Evolutionary conservation across 164 flowering plant genomes (phyloP), one percentile per base, ranked within the genome.

Genomic region (Chimonanthus praecox): DNA sequence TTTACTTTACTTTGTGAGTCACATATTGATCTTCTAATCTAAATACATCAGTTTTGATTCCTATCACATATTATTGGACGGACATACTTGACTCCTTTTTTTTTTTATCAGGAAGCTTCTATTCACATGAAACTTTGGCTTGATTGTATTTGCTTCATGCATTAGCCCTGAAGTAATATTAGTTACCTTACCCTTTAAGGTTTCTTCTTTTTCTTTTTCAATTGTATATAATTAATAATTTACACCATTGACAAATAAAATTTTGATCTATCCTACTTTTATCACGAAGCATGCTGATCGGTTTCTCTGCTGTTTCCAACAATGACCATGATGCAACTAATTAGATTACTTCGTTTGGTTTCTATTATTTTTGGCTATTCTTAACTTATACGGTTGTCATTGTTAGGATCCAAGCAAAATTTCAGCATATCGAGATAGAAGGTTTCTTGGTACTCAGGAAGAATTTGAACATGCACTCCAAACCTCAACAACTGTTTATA

Each of bases 401-500:
- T 71, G 47, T 64, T 79, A 93, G 99, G 99, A 95, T 79, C 94
- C 70, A 20, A 75, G 71, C 72, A 93, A 90, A 84, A 84, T 95
- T 71, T 95, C 99, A 49, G 94, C 90, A 7, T 93, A 93, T 74
- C 84, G 97, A 33, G 99, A 93, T 73, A 83, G 92, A 80, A 90
- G 91, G 78, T 93, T 93, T 82, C 83, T 84, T 68, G 98, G 98
- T 71, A 80, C 88, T n/a, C 98, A 93, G 72, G 99, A 92, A 72
- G 99, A 93, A 48, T 95, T 87, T 82, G 98, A 93, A 65, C 83
- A 86, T 73, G 97, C 94, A 5, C 89, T 93, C 18, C 82, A 65
- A 77, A 82, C 84, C 7, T 90, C 99, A 43, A 83, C 82, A 0
- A 95, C 99, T 68, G 87, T 87, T 63, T 95, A 93, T 72, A 68